Evolutionary conservation across 106 monocot species (phyloP).

Genomic region (Phalaenopsis aphrodite): DNA sequence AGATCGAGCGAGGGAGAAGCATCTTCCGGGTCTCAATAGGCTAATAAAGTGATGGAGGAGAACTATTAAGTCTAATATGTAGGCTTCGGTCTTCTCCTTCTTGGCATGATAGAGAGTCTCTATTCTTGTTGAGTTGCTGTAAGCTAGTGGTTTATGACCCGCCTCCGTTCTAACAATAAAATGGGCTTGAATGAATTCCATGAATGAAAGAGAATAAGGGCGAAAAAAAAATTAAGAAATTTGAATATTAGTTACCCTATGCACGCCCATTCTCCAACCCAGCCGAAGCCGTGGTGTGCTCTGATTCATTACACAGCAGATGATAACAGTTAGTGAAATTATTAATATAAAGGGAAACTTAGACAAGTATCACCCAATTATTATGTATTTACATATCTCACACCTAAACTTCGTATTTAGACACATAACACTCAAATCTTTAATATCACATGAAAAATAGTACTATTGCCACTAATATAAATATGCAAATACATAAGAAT

Average conservation of each 20-base stretch:
- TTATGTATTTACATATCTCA: no score
- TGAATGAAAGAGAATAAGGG: not conserved
- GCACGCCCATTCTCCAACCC: slow-evolving; percentile 7
- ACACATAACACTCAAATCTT: no score
- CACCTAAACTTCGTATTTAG: no score
- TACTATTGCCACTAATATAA: no score
- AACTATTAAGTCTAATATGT: slow-evolving; percentile 65
- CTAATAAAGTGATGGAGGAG: slow-evolving; percentile 73
- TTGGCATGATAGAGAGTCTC: slow-evolving; percentile 81
- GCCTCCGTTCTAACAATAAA: slow-evolving; percentile 45
- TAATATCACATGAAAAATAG: no score
- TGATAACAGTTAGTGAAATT: not conserved
- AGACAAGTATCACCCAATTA: no score
- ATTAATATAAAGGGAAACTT: not conserved
- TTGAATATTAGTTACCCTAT: not conserved
- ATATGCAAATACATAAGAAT: no score
- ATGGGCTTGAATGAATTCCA: not conserved
- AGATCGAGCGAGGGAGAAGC: slow-evolving; percentile 29
- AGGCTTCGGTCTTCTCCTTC: slow-evolving; percentile 73
- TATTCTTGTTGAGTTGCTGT: slow-evolving; percentile 33
- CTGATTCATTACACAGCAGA: not conserved
- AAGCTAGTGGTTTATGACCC: slow-evolving; percentile 25
- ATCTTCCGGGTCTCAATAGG: slow-evolving; percentile 34
- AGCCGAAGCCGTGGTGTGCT: slow-evolving; percentile 10
- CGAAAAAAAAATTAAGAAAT: not conserved